Conservation (phyloP, 2,329 filamentous ascomycete species). For the Plectosphaerella plurivora region DNA sequence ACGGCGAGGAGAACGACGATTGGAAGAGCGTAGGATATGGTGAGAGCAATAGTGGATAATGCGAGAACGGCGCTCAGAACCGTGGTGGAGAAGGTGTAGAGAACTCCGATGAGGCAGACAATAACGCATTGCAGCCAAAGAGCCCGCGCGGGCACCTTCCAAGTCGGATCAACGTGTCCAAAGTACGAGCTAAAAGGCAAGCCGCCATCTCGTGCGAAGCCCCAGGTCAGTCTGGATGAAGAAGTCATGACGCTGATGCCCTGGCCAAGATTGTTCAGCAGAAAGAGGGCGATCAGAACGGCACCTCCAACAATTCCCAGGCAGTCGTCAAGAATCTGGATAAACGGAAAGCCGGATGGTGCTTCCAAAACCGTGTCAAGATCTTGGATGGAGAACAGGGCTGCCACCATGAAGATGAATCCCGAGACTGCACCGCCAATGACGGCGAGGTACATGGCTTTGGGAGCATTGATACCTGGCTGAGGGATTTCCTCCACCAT, state of each 20-base stretch:
- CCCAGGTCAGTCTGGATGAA: constrained; percentile 47
- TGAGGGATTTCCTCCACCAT: constrained; percentile 53
- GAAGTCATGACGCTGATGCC: constrained; percentile 47
- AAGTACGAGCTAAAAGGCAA: constrained; percentile 40
- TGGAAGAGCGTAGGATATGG: constrained; percentile 46
- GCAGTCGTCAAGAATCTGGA: constrained; percentile 37
- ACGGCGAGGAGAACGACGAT: constrained; percentile 41
- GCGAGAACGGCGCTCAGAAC: constrained; percentile 49
- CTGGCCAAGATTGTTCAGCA: constrained; percentile 51
- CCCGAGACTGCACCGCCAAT: constrained; percentile 42
- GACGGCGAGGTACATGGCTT: constrained; percentile 48
- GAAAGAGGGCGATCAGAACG: constrained; percentile 45
- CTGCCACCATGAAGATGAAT: constrained; percentile 47
- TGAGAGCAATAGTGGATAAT: constrained; percentile 52
- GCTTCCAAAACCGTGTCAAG: constrained; percentile 34
- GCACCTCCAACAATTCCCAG: constrained; percentile 34
- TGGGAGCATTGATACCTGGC: constrained; percentile 44
- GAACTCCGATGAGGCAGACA: constrained; percentile 40
- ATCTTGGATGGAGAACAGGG: constrained; percentile 45
- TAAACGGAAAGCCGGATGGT: constrained; percentile 38
- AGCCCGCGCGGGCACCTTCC: constrained; percentile 48
- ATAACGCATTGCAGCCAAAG: constrained; percentile 45
- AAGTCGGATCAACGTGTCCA: constrained; percentile 35
- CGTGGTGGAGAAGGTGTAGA: constrained; percentile 50
- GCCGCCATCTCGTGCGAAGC: constrained; percentile 49